A percentile compares a stretch with the other conserved stretches of the same genome.
These are phyloP conservation scores for Camellia japonica DNA, from an alignment of 148 eudicot species.

Conservation along the genomic window DNA sequence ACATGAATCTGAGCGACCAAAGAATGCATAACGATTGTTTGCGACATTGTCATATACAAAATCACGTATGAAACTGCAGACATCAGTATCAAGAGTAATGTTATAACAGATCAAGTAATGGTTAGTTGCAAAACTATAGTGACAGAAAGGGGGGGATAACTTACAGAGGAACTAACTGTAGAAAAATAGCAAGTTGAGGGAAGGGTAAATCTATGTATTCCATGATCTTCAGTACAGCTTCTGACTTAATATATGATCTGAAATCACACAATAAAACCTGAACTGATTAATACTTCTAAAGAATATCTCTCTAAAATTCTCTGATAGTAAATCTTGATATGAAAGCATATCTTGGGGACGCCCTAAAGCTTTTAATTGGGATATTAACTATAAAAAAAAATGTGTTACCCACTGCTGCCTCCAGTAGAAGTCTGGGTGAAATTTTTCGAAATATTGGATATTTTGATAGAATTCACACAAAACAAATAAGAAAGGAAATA, in stretches of 20 bases:
- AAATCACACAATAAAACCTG: slow-evolving; percentile 1
- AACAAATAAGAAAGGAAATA: too few species aligned
- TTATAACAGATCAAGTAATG: background rate
- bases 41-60: slow-evolving; percentile 90
- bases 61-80: slow-evolving; percentile 82
- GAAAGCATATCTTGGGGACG: too few species aligned
- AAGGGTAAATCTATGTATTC: slow-evolving; percentile 89
- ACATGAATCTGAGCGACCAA: slow-evolving; percentile 92
- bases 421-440: too few species aligned
- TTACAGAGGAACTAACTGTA: slow-evolving; percentile 78
- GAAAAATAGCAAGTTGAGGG: slow-evolving; percentile 83
- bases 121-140: background rate
- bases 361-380: too few species aligned
- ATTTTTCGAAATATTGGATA: too few species aligned
- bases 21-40: slow-evolving; percentile 74
- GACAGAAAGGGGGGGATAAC: slow-evolving; percentile 12
- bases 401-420: too few species aligned
- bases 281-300: slow-evolving; percentile 1
- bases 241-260: slow-evolving; percentile 91
- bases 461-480: too few species aligned
- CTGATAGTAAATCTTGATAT: background rate
- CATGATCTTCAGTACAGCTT: slow-evolving; percentile 97
- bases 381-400: too few species aligned
- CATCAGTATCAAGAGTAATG: slow-evolving; percentile 2
- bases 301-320: too few species aligned